These are phyloP conservation scores for Fraxinus pennsylvanica DNA, from an alignment of 257 asterid species.

Conservation along the genomic window DNA sequence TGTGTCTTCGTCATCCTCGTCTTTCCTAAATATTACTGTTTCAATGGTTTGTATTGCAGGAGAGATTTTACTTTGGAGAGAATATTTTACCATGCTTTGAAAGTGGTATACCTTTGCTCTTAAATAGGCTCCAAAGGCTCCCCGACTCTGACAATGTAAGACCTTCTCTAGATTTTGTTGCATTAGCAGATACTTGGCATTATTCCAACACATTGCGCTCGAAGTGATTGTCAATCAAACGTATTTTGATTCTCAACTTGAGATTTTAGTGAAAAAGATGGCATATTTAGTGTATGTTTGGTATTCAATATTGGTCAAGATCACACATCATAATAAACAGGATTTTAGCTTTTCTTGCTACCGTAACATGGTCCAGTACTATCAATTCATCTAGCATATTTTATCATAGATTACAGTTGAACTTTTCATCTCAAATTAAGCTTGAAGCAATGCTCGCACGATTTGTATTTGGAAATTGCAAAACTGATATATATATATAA, in stretches of 20 bases:
- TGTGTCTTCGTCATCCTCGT: constrained; percentile 10
- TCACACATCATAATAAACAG: neutral
- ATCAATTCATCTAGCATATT: neutral
- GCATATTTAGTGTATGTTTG: neutral
- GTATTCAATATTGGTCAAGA: neutral
- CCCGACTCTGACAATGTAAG: constrained; percentile 96
- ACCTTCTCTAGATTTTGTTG: constrained; percentile 21
- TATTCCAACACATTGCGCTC: neutral
- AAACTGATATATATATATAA: constrained; percentile 13
- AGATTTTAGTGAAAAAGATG: neutral
- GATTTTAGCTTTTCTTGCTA: neutral
- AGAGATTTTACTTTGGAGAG: constrained; percentile 96
- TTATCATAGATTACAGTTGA: neutral
- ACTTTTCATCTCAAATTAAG: neutral
- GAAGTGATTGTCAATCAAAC: neutral
- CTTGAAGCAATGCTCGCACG: neutral
- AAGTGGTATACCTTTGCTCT: constrained; percentile 92
- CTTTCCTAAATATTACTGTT: constrained; percentile 18
- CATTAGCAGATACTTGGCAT: neutral
- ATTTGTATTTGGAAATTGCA: neutral
- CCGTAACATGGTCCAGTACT: neutral
- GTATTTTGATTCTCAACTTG: neutral
- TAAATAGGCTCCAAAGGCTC: constrained; percentile 85
- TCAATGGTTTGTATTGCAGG: constrained; percentile 45
- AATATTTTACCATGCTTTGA: constrained; percentile 91